Evolutionary conservation across 257 asterid genomes (phyloP).

Genomic region (Primulina tabacum): DNA sequence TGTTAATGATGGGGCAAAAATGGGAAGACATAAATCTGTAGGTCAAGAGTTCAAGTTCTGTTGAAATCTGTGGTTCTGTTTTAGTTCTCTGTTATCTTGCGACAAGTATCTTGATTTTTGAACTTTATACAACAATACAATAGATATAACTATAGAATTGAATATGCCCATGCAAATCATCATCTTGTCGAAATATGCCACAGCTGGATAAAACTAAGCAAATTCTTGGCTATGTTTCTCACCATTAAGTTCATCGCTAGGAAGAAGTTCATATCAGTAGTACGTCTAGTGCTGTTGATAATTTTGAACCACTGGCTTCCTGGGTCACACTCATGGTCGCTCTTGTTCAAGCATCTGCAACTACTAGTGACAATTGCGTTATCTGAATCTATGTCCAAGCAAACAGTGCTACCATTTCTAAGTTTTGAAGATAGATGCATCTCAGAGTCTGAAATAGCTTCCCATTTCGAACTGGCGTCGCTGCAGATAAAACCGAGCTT

Average conservation of each 20-base stretch:
- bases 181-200: neutral
- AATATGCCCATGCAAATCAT: neutral
- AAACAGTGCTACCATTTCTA: conserved; percentile 50
- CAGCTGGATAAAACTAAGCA: conserved; percentile 27
- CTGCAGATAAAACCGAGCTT: conserved; percentile 63
- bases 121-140: no score
- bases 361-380: conserved; percentile 54
- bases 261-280: conserved; percentile 24
- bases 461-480: conserved; percentile 60
- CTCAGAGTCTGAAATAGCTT: conserved; percentile 69
- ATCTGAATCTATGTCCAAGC: conserved; percentile 70
- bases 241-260: conserved; percentile 31
- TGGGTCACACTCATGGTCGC: conserved; percentile 65
- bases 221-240: conserved; percentile 32
- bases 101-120: neutral
- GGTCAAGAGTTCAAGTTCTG: no score
- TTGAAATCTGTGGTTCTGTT: neutral
- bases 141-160: neutral
- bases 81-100: neutral
- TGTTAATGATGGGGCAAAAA: no score
- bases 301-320: conserved; percentile 96
- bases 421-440: conserved; percentile 85
- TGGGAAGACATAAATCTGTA: no score
- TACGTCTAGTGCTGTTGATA: conserved; percentile 64
- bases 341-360: conserved; percentile 68